Conservation (phyloP, 2,329 filamentous ascomycete genomes). For the Parasarocladium wereldwijsianum region DNA sequence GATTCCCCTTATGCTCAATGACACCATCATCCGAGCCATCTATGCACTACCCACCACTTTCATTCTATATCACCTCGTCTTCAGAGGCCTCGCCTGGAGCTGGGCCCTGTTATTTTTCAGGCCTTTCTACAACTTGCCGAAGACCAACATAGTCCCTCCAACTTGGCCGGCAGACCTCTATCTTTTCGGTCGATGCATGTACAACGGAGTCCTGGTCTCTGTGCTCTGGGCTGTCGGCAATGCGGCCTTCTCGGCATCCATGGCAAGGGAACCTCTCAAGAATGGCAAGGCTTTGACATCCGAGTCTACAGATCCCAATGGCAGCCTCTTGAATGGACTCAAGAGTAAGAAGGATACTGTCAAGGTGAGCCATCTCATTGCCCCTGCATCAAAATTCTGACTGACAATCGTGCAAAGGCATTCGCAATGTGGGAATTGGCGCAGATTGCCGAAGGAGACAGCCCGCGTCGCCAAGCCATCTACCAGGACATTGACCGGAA, state of each 20-base stretch:
- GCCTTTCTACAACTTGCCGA: conserved; percentile 61
- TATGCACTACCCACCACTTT: conserved; percentile 29
- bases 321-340: conserved; percentile 70
- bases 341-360: conserved; percentile 70
- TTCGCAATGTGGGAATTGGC: conserved; percentile 89
- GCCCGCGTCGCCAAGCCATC: conserved; percentile 63
- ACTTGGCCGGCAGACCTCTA: conserved; percentile 42
- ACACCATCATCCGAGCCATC: conserved; percentile 24
- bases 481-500: conserved; percentile 78
- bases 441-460: conserved; percentile 61
- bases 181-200: conserved; percentile 39
- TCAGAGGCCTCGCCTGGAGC: conserved; percentile 52
- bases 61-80: conserved; percentile 44
- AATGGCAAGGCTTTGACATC: conserved; percentile 69
- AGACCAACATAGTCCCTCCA: conserved; percentile 47
- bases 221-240: conserved; percentile 68
- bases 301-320: conserved; percentile 82
- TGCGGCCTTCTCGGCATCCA: conserved; percentile 62
- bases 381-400: too few species aligned
- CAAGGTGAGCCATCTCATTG: conserved; percentile 46
- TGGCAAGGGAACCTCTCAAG: conserved; percentile 70
- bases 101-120: conserved; percentile 57
- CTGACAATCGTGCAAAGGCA: conserved; percentile 27
- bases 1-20: conserved; percentile 23
- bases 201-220: conserved; percentile 51